Conservation (phyloP, 306 rosid genomes). For the Vigna hirtella region DNA sequence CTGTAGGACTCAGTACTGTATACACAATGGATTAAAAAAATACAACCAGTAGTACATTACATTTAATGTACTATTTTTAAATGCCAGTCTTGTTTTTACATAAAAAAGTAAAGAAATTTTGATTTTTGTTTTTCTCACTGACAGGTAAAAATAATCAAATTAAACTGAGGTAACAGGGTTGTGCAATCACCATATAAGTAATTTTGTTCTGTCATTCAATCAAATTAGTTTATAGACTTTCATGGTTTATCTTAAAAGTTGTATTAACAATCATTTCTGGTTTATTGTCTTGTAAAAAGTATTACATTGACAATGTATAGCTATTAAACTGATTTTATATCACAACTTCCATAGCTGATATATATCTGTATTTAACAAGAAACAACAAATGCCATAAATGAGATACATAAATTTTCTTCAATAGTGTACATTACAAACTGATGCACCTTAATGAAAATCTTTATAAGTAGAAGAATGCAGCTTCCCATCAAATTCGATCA, state of each 20-base stretch:
- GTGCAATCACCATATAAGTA: too few relatives aligned
- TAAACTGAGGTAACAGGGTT: too few relatives aligned
- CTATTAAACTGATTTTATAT: too few relatives aligned
- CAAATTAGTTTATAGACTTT: too few relatives aligned
- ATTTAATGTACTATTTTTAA: constrained; percentile 26
- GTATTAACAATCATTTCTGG: too few relatives aligned
- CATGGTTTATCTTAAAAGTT: too few relatives aligned
- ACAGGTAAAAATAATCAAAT: background rate
- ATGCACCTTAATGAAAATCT: constrained; percentile 17
- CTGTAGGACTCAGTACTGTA: constrained; percentile 31
- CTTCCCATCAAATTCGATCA: constrained; percentile 24
- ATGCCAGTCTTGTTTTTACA: background rate
- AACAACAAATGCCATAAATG: background rate
- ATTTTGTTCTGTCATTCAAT: too few relatives aligned
- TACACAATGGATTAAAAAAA: constrained; percentile 1
- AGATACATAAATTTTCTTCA: background rate
- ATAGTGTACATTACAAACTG: background rate
- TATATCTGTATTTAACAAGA: background rate
- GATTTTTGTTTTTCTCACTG: background rate
- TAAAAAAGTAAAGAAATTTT: background rate
- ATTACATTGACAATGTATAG: too few relatives aligned
- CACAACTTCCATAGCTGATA: background rate
- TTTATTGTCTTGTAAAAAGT: too few relatives aligned
- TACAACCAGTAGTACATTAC: background rate
- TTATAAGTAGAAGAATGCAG: constrained; percentile 4